Evolutionary conservation across 495 filamentous ascomycete species (phyloP), one percentile per base, ranked within the genome.

Genomic region (Talaromyces nanjingensis): DNA sequence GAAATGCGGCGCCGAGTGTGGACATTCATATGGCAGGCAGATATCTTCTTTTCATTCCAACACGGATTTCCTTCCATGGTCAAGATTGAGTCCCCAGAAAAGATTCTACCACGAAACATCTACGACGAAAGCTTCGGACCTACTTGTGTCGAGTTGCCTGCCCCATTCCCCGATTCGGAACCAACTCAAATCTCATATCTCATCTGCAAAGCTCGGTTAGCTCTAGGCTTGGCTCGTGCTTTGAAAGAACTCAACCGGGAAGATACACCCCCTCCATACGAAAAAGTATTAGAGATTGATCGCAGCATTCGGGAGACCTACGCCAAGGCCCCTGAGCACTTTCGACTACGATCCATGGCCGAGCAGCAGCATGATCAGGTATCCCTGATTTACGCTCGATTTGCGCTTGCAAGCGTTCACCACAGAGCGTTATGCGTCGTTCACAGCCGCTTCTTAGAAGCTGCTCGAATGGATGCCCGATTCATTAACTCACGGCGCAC

Each of bases 331-430:
- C 69, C 65, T 22, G 55, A 59, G 4, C 59, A 54, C 66, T 6
- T 59, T 68, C 1, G 56, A 63, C 31, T 92, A 16, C 85, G 86
- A 37, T 81, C 87, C 0, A 80, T 94, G 29, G 85, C 89, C 52
- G 89, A 92, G 64, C 85, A 56, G 22, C 53, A 56, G 53, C 53
- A 56, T 56, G 53, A 56, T 56, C 53, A 56, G 4, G 22, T 29
- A 7, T 29, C 11, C 25, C 42, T 69, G 25, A 67, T 70, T 29
- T 18, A 70, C 60, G 60, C 66, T 16, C 62, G 69, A 5, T 62
- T 68, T 12, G 65, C 63, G 14, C 52, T 70, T 22, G 65, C 71
- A 11, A 39, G 60, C 7, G 12, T 69, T 6, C 77, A 69, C 59
- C 72, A 74, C 25, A 78, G 73, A 33, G 75, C 72, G 18, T 66